These are phyloP conservation scores for Friedmanniomyces endolithicus DNA, from an alignment of 495 filamentous ascomycete species.

Conservation along the genomic window DNA sequence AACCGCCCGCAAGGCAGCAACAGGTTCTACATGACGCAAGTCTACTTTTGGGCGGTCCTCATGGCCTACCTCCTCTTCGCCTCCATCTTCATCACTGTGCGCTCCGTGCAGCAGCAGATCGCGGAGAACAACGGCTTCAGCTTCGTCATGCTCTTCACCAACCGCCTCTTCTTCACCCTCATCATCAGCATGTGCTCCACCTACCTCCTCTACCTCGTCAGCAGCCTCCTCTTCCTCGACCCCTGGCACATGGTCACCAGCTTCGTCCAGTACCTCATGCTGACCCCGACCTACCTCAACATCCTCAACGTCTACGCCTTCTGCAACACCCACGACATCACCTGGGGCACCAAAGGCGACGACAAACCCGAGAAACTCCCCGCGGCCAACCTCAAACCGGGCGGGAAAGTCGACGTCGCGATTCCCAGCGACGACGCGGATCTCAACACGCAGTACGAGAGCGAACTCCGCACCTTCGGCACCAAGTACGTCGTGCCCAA, in stretches of 20 bases:
- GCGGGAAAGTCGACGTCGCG: constrained; percentile 87
- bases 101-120: constrained; percentile 61
- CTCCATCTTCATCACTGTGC: constrained; percentile 86
- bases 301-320: constrained; percentile 96
- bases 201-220: constrained; percentile 85
- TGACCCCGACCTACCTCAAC: constrained; percentile 92
- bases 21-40: constrained; percentile 90
- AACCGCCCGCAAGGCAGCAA: constrained; percentile 93
- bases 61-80: constrained; percentile 95
- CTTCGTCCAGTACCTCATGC: constrained; percentile 89
- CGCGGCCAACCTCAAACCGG: constrained; percentile 68
- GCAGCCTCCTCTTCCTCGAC: constrained; percentile 91
- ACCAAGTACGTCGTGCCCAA: constrained; percentile 55
- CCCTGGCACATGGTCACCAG: constrained; percentile 98
- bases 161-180: constrained; percentile 82
- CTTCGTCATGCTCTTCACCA: constrained; percentile 61
- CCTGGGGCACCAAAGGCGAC: constrained; percentile 94
- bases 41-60: constrained; percentile 90
- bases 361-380: constrained; percentile 77
- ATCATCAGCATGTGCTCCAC: constrained; percentile 86
- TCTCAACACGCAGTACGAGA: constrained; percentile 87
- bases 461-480: constrained; percentile 64
- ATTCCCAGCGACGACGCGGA: constrained; percentile 77
- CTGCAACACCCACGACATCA: constrained; percentile 95
- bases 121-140: constrained; percentile 42